phyloP scores from a whole-genome alignment of 1,284 basidiomycete species.

The Naganishia albida region DNA sequence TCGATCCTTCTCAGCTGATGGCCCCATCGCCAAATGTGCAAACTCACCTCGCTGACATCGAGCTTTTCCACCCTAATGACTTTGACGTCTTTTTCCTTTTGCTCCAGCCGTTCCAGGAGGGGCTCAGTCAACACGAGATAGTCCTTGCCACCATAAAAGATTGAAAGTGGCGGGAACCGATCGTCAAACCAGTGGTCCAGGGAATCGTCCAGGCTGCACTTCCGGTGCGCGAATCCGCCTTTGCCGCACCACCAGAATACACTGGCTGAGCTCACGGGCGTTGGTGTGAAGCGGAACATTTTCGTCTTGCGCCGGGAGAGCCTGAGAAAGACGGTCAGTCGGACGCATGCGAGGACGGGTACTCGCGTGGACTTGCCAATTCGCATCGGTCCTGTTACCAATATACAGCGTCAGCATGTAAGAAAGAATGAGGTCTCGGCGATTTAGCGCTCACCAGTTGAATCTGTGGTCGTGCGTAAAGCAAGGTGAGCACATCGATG shows the following conservation, averaged over 20 bases:
- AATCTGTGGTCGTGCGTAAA: background rate
- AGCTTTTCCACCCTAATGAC: slow-evolving; percentile 60
- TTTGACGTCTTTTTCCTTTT: slow-evolving; percentile 58
- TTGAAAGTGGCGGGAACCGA: slow-evolving; percentile 62
- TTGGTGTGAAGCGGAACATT: slow-evolving; percentile 67
- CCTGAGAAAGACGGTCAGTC: slow-evolving; percentile 38
- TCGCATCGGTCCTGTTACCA: slow-evolving; percentile 63
- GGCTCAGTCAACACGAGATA: slow-evolving; percentile 59
- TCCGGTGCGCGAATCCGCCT: slow-evolving; percentile 62
- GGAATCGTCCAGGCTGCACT: slow-evolving; percentile 60
- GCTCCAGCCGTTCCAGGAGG: slow-evolving; percentile 56
- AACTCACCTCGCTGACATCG: slow-evolving; percentile 56
- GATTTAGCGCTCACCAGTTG: slow-evolving; percentile 16
- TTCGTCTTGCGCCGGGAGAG: slow-evolving; percentile 61
- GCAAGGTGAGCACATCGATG: background rate
- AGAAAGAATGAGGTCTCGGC: background rate
- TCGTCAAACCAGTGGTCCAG: slow-evolving; percentile 60
- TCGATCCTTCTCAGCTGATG: background rate
- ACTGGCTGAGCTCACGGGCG: slow-evolving; percentile 59
- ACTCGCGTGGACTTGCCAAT: slow-evolving; percentile 57
- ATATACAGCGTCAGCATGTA: background rate
- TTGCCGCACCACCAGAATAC: slow-evolving; percentile 66
- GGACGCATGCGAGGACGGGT: background rate
- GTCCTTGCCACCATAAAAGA: slow-evolving; percentile 61
- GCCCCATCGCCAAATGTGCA: background rate